Conservation (phyloP, 768 basidiomycete species). For the Coprinopsis cinerea region DNA sequence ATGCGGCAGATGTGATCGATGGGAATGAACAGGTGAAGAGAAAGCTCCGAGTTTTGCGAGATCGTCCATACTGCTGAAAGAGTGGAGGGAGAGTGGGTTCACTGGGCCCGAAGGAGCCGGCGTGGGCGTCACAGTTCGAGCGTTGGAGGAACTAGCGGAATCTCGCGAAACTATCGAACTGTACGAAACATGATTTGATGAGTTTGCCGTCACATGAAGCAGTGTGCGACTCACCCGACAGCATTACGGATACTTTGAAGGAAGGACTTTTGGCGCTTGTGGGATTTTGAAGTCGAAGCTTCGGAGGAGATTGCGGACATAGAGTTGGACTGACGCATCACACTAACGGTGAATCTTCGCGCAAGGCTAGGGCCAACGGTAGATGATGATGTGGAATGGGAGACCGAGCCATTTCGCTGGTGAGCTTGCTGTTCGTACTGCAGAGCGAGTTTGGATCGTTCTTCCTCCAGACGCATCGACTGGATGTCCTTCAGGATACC, state of each 20-base stretch:
- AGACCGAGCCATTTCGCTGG: neutral
- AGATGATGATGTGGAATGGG: neutral
- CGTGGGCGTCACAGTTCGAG: neutral
- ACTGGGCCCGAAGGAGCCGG: neutral
- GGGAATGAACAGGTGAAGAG: neutral
- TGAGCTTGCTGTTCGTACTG: slow-evolving; percentile 4
- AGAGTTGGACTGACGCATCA: slow-evolving; percentile 1
- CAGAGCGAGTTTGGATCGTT: slow-evolving; percentile 6
- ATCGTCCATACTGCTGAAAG: neutral
- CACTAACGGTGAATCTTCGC: neutral
- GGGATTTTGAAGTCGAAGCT: neutral
- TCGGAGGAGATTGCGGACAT: slow-evolving; percentile 1
- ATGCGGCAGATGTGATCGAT: neutral
- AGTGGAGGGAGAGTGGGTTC: neutral
- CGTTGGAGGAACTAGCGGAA: neutral
- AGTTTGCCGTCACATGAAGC: too few relatives aligned
- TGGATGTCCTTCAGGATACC: slow-evolving; percentile 6
- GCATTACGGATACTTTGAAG: slow-evolving; percentile 7
- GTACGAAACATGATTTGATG: neutral
- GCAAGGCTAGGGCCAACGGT: neutral
- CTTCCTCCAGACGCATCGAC: slow-evolving; percentile 4
- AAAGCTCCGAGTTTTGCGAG: neutral
- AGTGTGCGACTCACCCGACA: slow-evolving; percentile 5
- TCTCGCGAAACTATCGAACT: neutral
- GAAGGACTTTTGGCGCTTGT: slow-evolving; percentile 10